phyloP scores from a whole-genome alignment of 192 early-diverging fungal species.

The Coemansia sp. region DNA sequence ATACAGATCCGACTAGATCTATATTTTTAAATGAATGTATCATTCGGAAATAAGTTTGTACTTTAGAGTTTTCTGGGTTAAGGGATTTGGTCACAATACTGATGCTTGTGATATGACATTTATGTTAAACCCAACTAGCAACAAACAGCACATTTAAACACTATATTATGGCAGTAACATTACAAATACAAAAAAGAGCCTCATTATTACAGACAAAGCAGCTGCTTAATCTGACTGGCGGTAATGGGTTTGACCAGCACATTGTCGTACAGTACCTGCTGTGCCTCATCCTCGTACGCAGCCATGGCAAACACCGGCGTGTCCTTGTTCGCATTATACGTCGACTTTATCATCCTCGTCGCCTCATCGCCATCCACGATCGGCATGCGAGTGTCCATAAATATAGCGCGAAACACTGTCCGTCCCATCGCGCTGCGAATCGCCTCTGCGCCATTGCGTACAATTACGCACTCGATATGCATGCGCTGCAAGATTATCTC shows the following conservation, averaged over 20 bases:
- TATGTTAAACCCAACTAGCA: too few species aligned
- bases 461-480: constrained; percentile 78
- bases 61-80: too few species aligned
- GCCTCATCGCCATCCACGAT: constrained; percentile 91
- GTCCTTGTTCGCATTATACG: constrained; percentile 78
- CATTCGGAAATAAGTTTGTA: too few species aligned
- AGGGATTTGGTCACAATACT: too few species aligned
- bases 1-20: too few species aligned
- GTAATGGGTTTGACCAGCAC: constrained; percentile 41
- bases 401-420: constrained; percentile 89
- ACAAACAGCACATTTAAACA: too few species aligned
- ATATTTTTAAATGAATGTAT: too few species aligned
- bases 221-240: constrained; percentile 15
- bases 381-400: constrained; percentile 94
- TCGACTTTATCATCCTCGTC: constrained; percentile 92
- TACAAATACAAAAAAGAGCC: too few species aligned
- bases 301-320: constrained; percentile 85
- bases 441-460: constrained; percentile 89
- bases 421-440: constrained; percentile 85
- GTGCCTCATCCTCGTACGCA: constrained; percentile 67
- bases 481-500: constrained; percentile 81
- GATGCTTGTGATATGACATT: too few species aligned
- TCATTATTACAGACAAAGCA: constrained; percentile 4
- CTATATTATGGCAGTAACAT: too few species aligned
- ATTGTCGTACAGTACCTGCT: constrained; percentile 30